Evolutionary conservation across 2,329 filamentous ascomycete species (phyloP), one percentile per base, ranked within the genome.

Genomic region (Decorospora gaudefroyi): DNA sequence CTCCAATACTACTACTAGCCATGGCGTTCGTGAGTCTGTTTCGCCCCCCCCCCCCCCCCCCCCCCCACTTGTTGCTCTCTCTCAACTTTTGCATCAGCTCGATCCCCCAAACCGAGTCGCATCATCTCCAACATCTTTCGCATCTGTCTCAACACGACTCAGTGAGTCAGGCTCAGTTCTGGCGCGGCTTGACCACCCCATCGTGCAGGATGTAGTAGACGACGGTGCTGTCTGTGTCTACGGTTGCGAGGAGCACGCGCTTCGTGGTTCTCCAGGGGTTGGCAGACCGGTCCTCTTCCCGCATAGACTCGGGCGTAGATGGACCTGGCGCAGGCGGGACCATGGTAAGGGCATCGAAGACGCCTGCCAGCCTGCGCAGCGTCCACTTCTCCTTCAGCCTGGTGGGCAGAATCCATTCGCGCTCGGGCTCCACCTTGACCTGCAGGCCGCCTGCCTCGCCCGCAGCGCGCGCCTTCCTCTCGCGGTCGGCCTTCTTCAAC

Each of bases 131-230:
- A 28, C 22, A 26, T 55, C 12, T 51, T 59, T 8, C 34, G 38
- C 19, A 27, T 17, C 16, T 41, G 29, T 4, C 34, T 13, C 50
- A 51, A 16, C 36, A 30, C 17, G 47, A 55, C 19, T 25, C 35
- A 4, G 55, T 50, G 11, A 44, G 32, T 27, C 46, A 46, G 9
- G 37, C 48, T 64, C 57, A 92, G 67, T 93, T 93, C 68, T 92
- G 88, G 44, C 88, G 78, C 16, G 88, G 88, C 74, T 92, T 93
- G 39, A 92, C 87, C 53, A 91, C 83, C n/a, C 88, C 88, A 68
- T 92, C 87, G 61, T 92, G 88, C 67, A 92, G 82, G 51, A 91
- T 79, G 65, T 93, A 93, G 71, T 92, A 93, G 27, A 89, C 86
- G 12, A 93, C 79, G 0, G 88, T 92, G 53, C 88, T 91, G 70